Evolutionary conservation across 345 rosid species (phyloP).

Genomic region (Aquilaria yunnanensis): DNA sequence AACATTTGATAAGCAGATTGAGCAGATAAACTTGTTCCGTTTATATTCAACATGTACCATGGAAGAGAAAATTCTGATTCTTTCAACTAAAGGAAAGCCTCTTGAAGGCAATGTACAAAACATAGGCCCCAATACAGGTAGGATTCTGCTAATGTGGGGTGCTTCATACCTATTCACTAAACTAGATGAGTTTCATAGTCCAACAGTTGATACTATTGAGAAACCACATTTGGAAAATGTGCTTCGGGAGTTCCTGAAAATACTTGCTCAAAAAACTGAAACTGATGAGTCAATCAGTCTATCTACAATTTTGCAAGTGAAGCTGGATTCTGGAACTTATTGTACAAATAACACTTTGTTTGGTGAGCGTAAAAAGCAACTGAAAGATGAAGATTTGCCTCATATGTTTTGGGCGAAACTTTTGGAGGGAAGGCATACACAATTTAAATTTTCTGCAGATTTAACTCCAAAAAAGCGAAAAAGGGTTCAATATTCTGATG

Average conservation of each 20-base stretch:
- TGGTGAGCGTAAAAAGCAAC: conserved; percentile 51
- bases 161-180: conserved; percentile 55
- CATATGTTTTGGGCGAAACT: conserved; percentile 68
- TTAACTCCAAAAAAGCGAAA: conserved; percentile 61
- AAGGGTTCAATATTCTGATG: conserved; percentile 39
- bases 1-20: conserved; percentile 47
- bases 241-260: conserved; percentile 42
- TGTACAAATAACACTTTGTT: conserved; percentile 34
- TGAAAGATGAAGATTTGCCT: conserved; percentile 44
- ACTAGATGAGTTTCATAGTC: conserved; percentile 58
- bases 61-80: conserved; percentile 72
- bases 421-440: conserved; percentile 47
- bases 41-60: conserved; percentile 63
- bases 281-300: conserved; percentile 24
- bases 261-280: conserved; percentile 40
- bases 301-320: conserved; percentile 50
- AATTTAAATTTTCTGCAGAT: conserved; percentile 56
- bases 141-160: conserved; percentile 81
- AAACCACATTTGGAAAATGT: conserved; percentile 34
- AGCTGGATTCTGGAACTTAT: conserved; percentile 44
- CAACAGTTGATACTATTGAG: conserved; percentile 24
- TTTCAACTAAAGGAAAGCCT: conserved; percentile 50
- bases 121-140: conserved; percentile 34
- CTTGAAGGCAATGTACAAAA: conserved; percentile 36
- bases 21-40: conserved; percentile 66